phyloP scores from a whole-genome alignment of 257 asterid genomes.

The Nicotiana obtusifolia region DNA sequence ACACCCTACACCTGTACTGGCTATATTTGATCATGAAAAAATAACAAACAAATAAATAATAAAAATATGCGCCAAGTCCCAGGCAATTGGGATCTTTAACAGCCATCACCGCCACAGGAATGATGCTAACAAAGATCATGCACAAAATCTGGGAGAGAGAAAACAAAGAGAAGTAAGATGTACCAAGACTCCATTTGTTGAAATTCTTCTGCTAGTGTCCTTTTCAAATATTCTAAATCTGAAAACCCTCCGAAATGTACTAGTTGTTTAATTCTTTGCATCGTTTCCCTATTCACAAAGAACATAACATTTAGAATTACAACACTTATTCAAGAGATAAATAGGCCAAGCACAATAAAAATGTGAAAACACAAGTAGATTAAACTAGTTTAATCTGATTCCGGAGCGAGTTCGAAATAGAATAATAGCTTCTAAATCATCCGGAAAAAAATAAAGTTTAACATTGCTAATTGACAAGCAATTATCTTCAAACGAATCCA shows the following conservation, averaged over 20 bases:
- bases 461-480: background rate
- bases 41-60: background rate
- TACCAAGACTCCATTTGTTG: constrained; percentile 75
- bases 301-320: constrained; percentile 1
- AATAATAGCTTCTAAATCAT: background rate
- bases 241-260: constrained; percentile 82
- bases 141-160: constrained; percentile 7
- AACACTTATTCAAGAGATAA: background rate
- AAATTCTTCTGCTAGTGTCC: constrained; percentile 78
- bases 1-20: background rate
- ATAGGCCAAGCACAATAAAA: background rate
- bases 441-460: background rate
- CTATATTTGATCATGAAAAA: background rate
- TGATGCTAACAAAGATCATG: background rate
- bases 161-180: constrained; percentile 12
- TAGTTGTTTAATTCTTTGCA: constrained; percentile 60
- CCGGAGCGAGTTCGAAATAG: background rate
- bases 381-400: background rate
- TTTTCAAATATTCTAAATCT: constrained; percentile 61
- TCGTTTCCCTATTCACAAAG: constrained; percentile 55
- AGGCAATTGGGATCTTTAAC: background rate
- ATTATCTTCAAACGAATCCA: background rate
- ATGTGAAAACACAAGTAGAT: background rate
- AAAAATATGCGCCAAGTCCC: background rate
- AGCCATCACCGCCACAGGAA: background rate